These are phyloP conservation scores for Nephelium lappaceum DNA, from an alignment of 345 rosid species.

Conservation along the genomic window DNA sequence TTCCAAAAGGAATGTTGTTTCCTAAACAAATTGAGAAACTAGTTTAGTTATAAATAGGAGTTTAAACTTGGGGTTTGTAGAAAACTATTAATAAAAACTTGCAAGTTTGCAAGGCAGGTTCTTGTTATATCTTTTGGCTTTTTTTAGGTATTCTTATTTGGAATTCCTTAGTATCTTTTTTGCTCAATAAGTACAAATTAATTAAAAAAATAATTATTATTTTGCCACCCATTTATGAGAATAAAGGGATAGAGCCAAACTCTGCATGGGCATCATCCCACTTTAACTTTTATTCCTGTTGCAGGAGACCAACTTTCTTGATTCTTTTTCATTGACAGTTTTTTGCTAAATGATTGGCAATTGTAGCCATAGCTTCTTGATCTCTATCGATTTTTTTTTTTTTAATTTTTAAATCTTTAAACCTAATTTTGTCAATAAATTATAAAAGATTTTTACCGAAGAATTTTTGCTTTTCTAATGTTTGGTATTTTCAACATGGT, in stretches of 20 bases:
- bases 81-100: too few species aligned
- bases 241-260: neutral
- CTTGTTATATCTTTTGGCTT: too few species aligned
- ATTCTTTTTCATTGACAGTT: neutral
- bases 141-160: too few species aligned
- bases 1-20: too few species aligned
- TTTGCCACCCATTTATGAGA: neutral
- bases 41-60: too few species aligned
- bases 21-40: too few species aligned
- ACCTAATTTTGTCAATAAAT: too few species aligned
- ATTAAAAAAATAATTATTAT: neutral
- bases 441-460: neutral
- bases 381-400: neutral
- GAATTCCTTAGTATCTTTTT: too few species aligned
- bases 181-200: neutral
- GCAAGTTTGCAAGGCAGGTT: too few species aligned
- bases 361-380: neutral
- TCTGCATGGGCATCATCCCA: neutral
- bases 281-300: neutral
- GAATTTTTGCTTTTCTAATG: neutral
- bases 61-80: too few species aligned
- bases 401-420: too few species aligned
- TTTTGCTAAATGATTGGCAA: neutral
- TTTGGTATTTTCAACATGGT: conserved; percentile 1
- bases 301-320: neutral